Evolutionary conservation across 108 stramenopile genomes (phyloP), one percentile per base, ranked within the genome.

Genomic region (Stephanodiscus minutulus): DNA sequence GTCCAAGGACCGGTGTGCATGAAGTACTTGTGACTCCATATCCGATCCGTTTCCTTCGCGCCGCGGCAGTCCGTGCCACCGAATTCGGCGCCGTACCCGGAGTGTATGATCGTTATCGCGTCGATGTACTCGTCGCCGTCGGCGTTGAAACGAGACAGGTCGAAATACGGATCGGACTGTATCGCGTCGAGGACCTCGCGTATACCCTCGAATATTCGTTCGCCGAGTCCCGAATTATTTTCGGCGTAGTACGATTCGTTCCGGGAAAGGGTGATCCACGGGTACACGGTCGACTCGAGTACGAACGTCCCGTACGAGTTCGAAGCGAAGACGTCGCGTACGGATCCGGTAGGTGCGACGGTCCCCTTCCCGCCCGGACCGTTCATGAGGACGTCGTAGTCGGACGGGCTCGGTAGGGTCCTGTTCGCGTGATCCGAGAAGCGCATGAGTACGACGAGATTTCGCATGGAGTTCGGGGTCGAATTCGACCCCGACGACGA

Each of bases 391-490:
- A 58, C 53, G 15, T 86, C 68, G 37, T 73, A 76, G 33, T 85
- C 73, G 21, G 78, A 62, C 43, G 67, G 60, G 43, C 64, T 52
- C 0, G 82, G 83, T 2, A 91, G 61, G 0, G 58, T 37, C 47
- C 87, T 73, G 49, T 75, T 52, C 1, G 35, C 11, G 50, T 91
- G 89, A 64, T 91, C 84, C 21, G 74, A 49, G 54, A 87, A 91
- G 47, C 73, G 71, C 4, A 90, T 35, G 41, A 87, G 43, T 3
- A 90, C 44, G 12, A 83, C 89, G 6, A 88, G 76, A 57, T 81
- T 81, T n/a, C 55, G 70, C 5, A 83, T 60, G 0, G 69, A 50
- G 0, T 31, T 33, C 6, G 22, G 12, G 12, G n/a, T 36, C 5
- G 78, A 61, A 55, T 61, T 11, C 66, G 57, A 12, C 37, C 35